phyloP scores from a whole-genome alignment of 1,284 basidiomycete genomes.

The Microbotryum saponariae region DNA sequence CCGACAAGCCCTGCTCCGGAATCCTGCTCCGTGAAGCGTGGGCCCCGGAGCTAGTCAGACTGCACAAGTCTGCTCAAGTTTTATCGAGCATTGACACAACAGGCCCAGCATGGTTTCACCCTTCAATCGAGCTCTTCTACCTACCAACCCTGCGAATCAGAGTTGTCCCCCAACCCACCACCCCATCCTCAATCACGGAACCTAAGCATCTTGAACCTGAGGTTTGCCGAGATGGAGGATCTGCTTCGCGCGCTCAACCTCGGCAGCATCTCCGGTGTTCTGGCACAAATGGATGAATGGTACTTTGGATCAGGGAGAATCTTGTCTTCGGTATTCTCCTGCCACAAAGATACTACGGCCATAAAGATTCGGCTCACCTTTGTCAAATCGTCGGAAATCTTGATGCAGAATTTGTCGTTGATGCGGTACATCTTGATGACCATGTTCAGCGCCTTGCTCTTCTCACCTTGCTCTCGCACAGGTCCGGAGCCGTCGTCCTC shows the following conservation, averaged over 20 bases:
- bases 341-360: neutral
- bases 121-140: no score
- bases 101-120: no score
- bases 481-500: conserved; percentile 10
- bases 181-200: no score
- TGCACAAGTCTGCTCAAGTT: no score
- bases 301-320: neutral
- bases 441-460: conserved; percentile 76
- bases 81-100: no score
- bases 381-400: conserved; percentile 80
- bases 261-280: conserved; percentile 39
- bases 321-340: neutral
- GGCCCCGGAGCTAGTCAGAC: no score
- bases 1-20: no score
- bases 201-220: neutral
- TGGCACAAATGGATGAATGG: conserved; percentile 13
- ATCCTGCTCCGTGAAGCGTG: no score
- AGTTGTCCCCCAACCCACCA: no score
- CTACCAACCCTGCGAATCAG: no score
- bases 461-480: conserved; percentile 2
- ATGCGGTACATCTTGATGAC: conserved; percentile 76
- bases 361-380: conserved; percentile 53
- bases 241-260: neutral
- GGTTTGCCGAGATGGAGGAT: neutral
- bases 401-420: conserved; percentile 67